phyloP scores from a whole-genome alignment of 495 filamentous ascomycete species.

The Hapsidospora chrysogenum region DNA sequence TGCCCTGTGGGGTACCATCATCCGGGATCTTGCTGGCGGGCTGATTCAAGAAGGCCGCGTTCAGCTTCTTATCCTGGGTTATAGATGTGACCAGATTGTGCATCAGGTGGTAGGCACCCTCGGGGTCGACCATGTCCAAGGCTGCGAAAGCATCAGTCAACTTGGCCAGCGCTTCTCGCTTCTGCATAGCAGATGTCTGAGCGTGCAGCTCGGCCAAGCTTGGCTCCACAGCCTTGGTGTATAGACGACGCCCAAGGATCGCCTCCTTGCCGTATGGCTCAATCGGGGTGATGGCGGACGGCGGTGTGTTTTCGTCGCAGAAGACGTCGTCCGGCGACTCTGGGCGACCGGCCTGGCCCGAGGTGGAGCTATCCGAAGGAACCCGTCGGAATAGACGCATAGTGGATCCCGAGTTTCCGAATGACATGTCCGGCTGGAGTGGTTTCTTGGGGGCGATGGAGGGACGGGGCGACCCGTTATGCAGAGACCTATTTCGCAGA shows the following conservation, averaged over 20 bases:
- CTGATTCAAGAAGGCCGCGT: slow-evolving; percentile 15
- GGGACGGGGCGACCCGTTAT: slow-evolving; percentile 26
- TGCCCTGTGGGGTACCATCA: slow-evolving; percentile 22
- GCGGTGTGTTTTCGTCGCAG: slow-evolving; percentile 22
- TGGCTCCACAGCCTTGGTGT: slow-evolving; percentile 60
- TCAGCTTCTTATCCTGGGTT: slow-evolving; percentile 23
- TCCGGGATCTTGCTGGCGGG: slow-evolving; percentile 7
- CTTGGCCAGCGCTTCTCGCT: slow-evolving; percentile 64
- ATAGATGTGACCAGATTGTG: slow-evolving; percentile 39
- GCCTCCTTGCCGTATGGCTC: slow-evolving; percentile 60
- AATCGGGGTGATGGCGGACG: slow-evolving; percentile 13
- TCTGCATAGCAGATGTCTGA: slow-evolving; percentile 54
- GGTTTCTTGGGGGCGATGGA: slow-evolving; percentile 54
- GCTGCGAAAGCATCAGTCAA: slow-evolving; percentile 71
- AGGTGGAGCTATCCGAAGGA: slow-evolving; percentile 44
- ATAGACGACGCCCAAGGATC: slow-evolving; percentile 59
- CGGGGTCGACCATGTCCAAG: slow-evolving; percentile 76
- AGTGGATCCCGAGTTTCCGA: slow-evolving; percentile 80
- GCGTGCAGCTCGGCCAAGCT: slow-evolving; percentile 70
- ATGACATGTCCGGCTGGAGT: slow-evolving; percentile 66
- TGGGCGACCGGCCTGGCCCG: slow-evolving; percentile 16
- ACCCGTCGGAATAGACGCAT: slow-evolving; percentile 81
- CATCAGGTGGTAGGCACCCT: slow-evolving; percentile 75
- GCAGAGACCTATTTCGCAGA: slow-evolving; percentile 5
- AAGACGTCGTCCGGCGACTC: slow-evolving; percentile 13